Conservation (phyloP, 2,329 filamentous ascomycete genomes). For the Cryphonectria radicalis region DNA sequence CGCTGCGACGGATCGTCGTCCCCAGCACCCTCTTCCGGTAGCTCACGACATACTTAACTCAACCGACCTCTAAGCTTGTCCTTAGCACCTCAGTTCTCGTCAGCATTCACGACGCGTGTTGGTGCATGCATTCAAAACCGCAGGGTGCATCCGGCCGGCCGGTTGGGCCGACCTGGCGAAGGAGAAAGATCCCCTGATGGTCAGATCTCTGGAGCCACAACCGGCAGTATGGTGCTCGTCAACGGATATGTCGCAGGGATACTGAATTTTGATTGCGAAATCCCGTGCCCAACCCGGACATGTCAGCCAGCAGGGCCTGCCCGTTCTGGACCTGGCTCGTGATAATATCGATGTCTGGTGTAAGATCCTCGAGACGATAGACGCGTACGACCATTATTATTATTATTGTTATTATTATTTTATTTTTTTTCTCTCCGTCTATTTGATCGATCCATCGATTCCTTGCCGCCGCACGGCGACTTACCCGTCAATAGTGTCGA, state of each 20-base stretch:
- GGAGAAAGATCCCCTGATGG: background rate
- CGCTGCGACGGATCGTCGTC: background rate
- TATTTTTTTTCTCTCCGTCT: background rate
- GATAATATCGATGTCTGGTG: background rate
- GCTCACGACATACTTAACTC: background rate
- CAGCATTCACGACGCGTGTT: background rate
- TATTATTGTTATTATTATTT: too few species aligned
- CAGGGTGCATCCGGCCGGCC: background rate
- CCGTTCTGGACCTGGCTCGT: background rate
- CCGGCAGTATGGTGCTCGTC: background rate
- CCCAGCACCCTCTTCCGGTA: background rate
- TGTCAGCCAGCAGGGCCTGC: background rate
- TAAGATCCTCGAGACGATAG: background rate
- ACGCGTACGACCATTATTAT: background rate
- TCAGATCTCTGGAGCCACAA: background rate
- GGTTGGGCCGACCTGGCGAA: background rate
- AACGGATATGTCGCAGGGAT: background rate
- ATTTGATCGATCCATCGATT: background rate
- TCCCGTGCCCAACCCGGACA: background rate
- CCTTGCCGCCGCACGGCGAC: background rate
- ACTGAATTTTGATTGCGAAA: background rate
- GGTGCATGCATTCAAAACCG: background rate
- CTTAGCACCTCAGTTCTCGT: background rate
- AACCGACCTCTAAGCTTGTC: background rate
- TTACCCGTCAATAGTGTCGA: constrained; percentile 8